Base-by-base conservation (phyloP, 2,329 filamentous ascomycete genomes). In the Colletotrichum ledebouriae region DNA sequence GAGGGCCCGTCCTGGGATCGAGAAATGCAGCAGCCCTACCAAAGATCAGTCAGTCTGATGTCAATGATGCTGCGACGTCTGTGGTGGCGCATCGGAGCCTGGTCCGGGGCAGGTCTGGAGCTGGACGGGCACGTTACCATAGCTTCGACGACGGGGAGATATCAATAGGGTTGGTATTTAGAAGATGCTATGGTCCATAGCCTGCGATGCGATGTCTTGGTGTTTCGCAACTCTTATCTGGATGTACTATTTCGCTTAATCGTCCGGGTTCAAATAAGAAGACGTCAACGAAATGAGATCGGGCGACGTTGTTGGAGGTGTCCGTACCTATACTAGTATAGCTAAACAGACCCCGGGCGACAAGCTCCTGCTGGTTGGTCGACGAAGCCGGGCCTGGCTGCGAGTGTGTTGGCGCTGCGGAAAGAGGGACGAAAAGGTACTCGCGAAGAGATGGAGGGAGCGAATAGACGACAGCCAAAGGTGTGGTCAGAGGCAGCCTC, bases 21-120 rank as follows among this genome's bases (percentile, higher is more conserved):
- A 49, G 87, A 89, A 74, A 88, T 81, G 75, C 87, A 89, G 78
- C 87, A 89, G 73, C 87, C 87, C 87, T 88, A 69, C 2, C 7
- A 44, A 53, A n/a, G n/a, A 20, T 50, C n/a, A 41, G 47, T 60
- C 39, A 64, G 52, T 52, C 13, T 52, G 57, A 34, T 42, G 37
- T 44, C n/a, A 33, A 22, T 42, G 39, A 55, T 7, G 33, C 17
- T 12, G 17, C 52, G 11, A 20, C 52, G 33, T 34, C 44, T 33
- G 34, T n/a, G 22, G 25, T 22, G 42, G 20, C 44, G 41, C n/a
- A n/a, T 39, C 29, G 59, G 12, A 39, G 37, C 37, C 11, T 39
- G 10, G 11, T 39, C 37, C 13, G 37, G 59, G 20, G 55, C 46
- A 37, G 60, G 53, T 20, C 17, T 10, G 5, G 7, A 9, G 44